Evolutionary conservation across 106 monocot species (phyloP).

Genomic region (Triglochin maritima): DNA sequence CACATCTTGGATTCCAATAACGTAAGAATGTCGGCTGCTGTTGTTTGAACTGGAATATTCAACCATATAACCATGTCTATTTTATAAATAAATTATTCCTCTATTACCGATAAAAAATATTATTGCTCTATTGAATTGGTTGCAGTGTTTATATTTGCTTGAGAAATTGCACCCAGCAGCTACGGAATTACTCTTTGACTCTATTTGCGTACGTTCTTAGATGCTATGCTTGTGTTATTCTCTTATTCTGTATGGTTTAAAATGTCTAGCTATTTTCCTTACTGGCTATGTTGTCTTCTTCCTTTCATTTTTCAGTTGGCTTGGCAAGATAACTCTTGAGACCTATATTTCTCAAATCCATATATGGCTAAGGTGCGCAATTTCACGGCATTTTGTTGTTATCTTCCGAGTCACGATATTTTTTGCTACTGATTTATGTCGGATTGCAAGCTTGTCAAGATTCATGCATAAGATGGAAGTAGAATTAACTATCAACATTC

Average conservation of each 20-base stretch:
- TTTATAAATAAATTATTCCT: neutral
- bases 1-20: conserved; percentile 97
- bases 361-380: conserved; percentile 36
- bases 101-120: neutral
- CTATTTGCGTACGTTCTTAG: conserved; percentile 69
- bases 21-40: conserved; percentile 26
- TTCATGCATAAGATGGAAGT: no score
- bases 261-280: neutral
- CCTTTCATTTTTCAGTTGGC: conserved; percentile 22
- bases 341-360: conserved; percentile 42
- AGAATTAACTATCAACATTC: no score
- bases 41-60: neutral
- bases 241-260: neutral
- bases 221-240: neutral
- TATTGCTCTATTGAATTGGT: neutral
- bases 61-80: neutral
- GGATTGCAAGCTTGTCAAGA: neutral
- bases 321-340: conserved; percentile 38
- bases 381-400: neutral
- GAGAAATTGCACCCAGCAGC: conserved; percentile 72
- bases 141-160: conserved; percentile 86
- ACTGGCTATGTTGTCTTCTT: neutral
- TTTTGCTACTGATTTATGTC: neutral
- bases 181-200: conserved; percentile 63
- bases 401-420: no score